Base-by-base conservation (phyloP, 2,329 filamentous ascomycete species). In the Pyrenophora teres region DNA sequence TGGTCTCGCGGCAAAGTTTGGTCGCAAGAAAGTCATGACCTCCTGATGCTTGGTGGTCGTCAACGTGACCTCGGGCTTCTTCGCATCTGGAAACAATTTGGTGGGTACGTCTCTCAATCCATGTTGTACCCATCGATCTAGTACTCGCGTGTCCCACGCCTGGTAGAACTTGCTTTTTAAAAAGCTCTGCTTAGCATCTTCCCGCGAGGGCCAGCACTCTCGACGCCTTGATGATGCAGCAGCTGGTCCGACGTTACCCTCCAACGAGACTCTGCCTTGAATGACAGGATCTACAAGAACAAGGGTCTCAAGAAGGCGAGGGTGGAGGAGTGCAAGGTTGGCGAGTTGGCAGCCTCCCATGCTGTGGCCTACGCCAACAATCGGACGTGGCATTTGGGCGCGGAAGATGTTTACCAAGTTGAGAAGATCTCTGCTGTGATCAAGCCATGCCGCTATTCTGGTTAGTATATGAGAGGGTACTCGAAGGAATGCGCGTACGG, bases 211-310 rank as follows among this genome's bases (percentile, higher is more conserved):
- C 94, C 93, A 97, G 49, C 83, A 66, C 62, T 97, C 92, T 37
- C 90, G 85, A 12, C 93, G 86, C 57, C 81, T 80, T 8, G 87
- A 83, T 30, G 90, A 95, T 19, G 85, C 78, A 48, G 80, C 76
- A 3, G 84, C 83, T 0, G 79, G 77, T n/a, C 69, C 66, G 25
- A 71, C 66, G 58, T 69, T 74, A 58, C 69, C 73, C 30, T 56
- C 69, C 64, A 72, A 62, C 62, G 80, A 78, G 71, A 77, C 73
- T 52, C 75, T 64, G 6, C 71, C 66, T 43, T 84, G 81, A 60
- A 96, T 87, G 55, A 94, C 89, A 0, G 92, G 91, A 68, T 97
- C 92, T n/a, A 97, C 77, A 27, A 96, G 81, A 38, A 96, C 78
- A 6, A 96, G 74, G 6, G 84, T 83, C 56, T 86, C 83, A 58